Evolutionary conservation across 1,284 basidiomycete genomes (phyloP).

Genomic region (Pisolithus thermaeus): DNA sequence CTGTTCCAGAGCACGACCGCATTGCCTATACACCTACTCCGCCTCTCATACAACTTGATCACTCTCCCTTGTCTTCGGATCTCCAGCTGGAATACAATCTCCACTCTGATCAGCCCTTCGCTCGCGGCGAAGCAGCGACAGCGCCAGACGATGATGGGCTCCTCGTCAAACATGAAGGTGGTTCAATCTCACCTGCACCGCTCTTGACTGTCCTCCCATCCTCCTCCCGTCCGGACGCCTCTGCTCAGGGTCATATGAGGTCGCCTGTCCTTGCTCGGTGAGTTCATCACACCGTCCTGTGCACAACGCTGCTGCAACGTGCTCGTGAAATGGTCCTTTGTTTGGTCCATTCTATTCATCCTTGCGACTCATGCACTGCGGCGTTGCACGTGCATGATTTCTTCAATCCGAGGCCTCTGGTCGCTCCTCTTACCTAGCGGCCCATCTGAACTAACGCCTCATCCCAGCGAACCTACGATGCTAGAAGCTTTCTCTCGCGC

Average conservation of each 20-base stretch:
- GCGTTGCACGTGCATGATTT: not conserved
- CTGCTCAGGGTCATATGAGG: conserved; percentile 22
- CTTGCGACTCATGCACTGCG: too few species aligned
- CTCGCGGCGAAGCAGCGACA: conserved; percentile 8
- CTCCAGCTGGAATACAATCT: conserved; percentile 8
- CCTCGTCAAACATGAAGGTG: conserved; percentile 27
- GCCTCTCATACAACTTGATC: conserved; percentile 27
- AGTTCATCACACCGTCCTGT: conserved; percentile 7
- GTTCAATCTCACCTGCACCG: conserved; percentile 12
- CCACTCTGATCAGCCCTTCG: conserved; percentile 7
- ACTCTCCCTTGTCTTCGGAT: conserved; percentile 21
- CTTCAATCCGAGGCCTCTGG: not conserved
- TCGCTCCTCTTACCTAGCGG: not conserved
- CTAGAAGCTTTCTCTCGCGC: conserved; percentile 47
- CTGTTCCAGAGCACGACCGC: conserved; percentile 15
- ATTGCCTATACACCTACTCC: conserved; percentile 21
- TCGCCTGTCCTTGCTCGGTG: conserved; percentile 29
- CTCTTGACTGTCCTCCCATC: conserved; percentile 9
- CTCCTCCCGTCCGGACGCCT: conserved; percentile 4
- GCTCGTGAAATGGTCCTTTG: not conserved
- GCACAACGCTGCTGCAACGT: not conserved
- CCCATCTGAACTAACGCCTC: conserved; percentile 16
- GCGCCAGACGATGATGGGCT: conserved; percentile 14
- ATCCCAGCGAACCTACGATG: conserved; percentile 39
- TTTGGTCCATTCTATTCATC: not conserved